Base-by-base conservation (phyloP, 139 green algal species). In the Micractinium sp. region DNA sequence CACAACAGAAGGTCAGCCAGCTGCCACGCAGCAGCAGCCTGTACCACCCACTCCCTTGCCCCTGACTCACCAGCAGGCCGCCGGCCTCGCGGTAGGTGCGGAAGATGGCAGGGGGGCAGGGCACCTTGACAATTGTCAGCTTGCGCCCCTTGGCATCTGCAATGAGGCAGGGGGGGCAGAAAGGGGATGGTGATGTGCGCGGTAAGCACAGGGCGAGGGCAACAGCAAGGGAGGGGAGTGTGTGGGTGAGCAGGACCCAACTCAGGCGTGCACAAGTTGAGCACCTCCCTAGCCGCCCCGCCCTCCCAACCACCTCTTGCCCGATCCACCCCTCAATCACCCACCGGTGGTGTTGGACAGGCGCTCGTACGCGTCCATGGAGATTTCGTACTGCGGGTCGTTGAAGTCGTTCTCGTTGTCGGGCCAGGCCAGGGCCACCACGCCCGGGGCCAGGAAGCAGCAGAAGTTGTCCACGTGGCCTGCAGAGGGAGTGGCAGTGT, bases 391-490 rank as follows among this genome's bases (percentile, higher is more conserved):
- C 92, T 95, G 93, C 77, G 90, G 69, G 81, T 87, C 85, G 85
- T 88, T 82, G 71, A 73, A 82, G 90, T 97, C 94, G 39, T 90
- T 91, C 36, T 90, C 89, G 88, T 96, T 92, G 80, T 97, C 93
- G 63, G 90, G 93, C 95, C 95, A 97, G 41, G 95, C 90, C 53
- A 97, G 92, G 22, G 94, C 88, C 12, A 97, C 91, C 27, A 93
- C 89, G 35, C 95, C 95, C 1, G 95, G 95, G n/a, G 89, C n/a
- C 27, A 92, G 85, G 90, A 97, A 97, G 86, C 91, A 95, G 29
- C 91, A 93, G 71, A 97, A 88, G 91, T 97, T 97, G 92, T 97
- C 95, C 53, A 97, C 94, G 83, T 97, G 95, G 14, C 95, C 82
- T 86, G 82, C 5, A n/a, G 41, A 66, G 31, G 35, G 39, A 77